Evolutionary conservation across 176 grass and related monocot genomes (phyloP).

Genomic region (Cenchrus purpureus): DNA sequence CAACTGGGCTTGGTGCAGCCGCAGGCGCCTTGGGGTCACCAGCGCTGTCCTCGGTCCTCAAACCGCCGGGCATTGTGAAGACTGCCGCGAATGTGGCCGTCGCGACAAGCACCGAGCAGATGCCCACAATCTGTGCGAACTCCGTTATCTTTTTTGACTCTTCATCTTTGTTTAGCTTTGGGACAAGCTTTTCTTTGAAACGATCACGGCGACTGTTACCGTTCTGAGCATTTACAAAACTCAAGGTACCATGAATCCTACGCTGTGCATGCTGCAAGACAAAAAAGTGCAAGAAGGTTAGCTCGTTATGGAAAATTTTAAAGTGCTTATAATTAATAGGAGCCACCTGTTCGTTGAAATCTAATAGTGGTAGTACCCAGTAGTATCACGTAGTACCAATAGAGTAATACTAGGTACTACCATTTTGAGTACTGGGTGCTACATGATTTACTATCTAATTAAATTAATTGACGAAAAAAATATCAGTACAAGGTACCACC

Average conservation of each 20-base stretch:
- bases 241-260: neutral
- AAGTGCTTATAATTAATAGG: too few species aligned
- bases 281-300: neutral
- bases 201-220: constrained; percentile 14
- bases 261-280: neutral
- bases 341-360: too few species aligned
- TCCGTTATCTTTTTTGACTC: constrained; percentile 18
- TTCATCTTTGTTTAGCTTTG: neutral
- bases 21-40: neutral
- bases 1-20: neutral
- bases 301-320: too few species aligned
- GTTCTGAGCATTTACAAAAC: neutral
- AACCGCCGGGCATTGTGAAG: constrained; percentile 38
- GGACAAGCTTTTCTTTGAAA: neutral
- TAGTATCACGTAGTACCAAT: too few species aligned
- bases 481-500: too few species aligned
- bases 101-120: constrained; percentile 42
- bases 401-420: too few species aligned
- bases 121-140: neutral
- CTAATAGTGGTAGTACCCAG: too few species aligned
- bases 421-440: too few species aligned
- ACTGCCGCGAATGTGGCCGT: constrained; percentile 39
- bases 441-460: too few species aligned
- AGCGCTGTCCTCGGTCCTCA: neutral
- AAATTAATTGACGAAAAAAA: too few species aligned